Evolutionary conservation across 108 stramenopile species (phyloP).

Genomic region (Phaeodactylum tricornutum): DNA sequence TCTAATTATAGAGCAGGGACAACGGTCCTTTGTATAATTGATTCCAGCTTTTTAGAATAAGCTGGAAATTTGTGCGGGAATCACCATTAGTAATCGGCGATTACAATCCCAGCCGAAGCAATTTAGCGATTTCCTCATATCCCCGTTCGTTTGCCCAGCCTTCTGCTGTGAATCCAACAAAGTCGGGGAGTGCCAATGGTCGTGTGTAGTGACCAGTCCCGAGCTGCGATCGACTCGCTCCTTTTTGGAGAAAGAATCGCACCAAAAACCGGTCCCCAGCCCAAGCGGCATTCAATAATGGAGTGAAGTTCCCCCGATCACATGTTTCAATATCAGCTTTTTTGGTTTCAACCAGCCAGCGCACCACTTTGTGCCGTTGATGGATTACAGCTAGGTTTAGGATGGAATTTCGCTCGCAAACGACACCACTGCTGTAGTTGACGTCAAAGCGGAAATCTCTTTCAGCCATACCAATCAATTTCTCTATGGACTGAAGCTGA

Average conservation of each 20-base stretch:
- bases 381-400: slow-evolving; percentile 74
- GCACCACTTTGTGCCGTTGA: slow-evolving; percentile 51
- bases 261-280: slow-evolving; percentile 55
- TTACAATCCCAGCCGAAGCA: slow-evolving; percentile 55
- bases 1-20: too few species aligned
- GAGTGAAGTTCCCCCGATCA: slow-evolving; percentile 75
- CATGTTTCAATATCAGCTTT: slow-evolving; percentile 58
- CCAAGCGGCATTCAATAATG: slow-evolving; percentile 73
- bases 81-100: too few species aligned
- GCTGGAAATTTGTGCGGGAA: too few species aligned
- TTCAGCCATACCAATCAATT: slow-evolving; percentile 42
- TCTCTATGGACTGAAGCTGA: slow-evolving; percentile 52
- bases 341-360: slow-evolving; percentile 69
- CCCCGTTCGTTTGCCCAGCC: slow-evolving; percentile 67
- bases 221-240: slow-evolving; percentile 42
- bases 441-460: slow-evolving; percentile 53
- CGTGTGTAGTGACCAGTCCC: slow-evolving; percentile 57
- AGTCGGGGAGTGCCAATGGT: slow-evolving; percentile 54
- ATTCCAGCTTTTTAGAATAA: too few species aligned
- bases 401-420: slow-evolving; percentile 71
- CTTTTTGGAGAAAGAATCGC: slow-evolving; percentile 48
- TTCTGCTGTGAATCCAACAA: slow-evolving; percentile 62
- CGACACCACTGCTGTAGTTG: slow-evolving; percentile 65
- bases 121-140: slow-evolving; percentile 50
- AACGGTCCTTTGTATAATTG: too few species aligned